A percentile compares a stretch with the other conserved stretches of the same genome.
phyloP scores from a whole-genome alignment of 805 yeast species.

The Yamadazyma sp. region DNA sequence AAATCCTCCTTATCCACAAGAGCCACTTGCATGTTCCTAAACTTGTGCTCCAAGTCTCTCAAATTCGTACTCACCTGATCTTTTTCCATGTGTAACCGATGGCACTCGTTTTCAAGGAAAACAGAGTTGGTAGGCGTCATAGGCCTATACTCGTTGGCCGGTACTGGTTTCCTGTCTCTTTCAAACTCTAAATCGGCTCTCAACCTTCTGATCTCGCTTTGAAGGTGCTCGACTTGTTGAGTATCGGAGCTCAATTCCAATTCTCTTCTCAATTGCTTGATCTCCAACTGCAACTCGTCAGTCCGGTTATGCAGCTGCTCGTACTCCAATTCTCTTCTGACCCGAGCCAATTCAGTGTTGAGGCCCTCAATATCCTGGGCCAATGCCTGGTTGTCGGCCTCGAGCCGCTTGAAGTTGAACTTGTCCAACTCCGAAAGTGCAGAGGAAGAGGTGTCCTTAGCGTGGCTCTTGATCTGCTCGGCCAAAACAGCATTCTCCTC shows the following conservation, averaged over 20 bases:
- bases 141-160: conserved; percentile 4
- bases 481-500: conserved; percentile 29
- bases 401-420: conserved; percentile 20
- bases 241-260: conserved; percentile 11
- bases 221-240: conserved; percentile 11
- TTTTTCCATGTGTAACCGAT: conserved; percentile 7
- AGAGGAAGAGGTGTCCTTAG: conserved; percentile 7
- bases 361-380: conserved; percentile 33
- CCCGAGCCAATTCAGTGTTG: conserved; percentile 33
- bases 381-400: conserved; percentile 22
- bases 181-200: conserved; percentile 12
- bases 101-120: conserved; percentile 8
- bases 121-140: conserved; percentile 7
- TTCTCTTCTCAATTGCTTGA: conserved; percentile 13
- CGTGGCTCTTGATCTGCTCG: conserved; percentile 17
- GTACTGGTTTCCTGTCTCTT: conserved; percentile 4
- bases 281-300: conserved; percentile 13
- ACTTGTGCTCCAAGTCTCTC: conserved; percentile 17
- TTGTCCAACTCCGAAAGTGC: conserved; percentile 25
- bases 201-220: conserved; percentile 8
- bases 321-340: conserved; percentile 36
- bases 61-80: conserved; percentile 31
- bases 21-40: conserved; percentile 22
- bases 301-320: conserved; percentile 22
- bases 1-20: conserved; percentile 35